Conservation (phyloP, 495 filamentous ascomycete genomes). For the Viridothelium virens region DNA sequence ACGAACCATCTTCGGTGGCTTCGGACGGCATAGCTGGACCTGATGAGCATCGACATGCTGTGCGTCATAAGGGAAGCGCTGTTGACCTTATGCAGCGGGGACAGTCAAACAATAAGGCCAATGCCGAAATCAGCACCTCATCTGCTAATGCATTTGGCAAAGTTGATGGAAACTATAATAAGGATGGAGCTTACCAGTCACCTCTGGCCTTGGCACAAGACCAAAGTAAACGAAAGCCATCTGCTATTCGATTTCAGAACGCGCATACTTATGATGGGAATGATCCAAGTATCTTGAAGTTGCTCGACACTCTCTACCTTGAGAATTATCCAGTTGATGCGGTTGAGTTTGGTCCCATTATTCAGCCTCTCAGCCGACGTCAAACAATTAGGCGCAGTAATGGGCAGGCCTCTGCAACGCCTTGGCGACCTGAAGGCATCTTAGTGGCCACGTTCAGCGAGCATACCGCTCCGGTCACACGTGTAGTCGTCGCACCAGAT, state of each 20-base stretch:
- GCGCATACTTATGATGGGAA: slow-evolving; percentile 76
- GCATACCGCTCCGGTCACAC: slow-evolving; percentile 73
- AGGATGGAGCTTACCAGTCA: slow-evolving; percentile 29
- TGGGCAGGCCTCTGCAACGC: slow-evolving; percentile 40
- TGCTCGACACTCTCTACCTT: slow-evolving; percentile 81
- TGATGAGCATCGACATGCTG: slow-evolving; percentile 14
- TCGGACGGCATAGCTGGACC: background rate
- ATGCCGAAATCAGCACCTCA: slow-evolving; percentile 75
- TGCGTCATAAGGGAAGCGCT: slow-evolving; percentile 64
- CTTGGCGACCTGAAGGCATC: slow-evolving; percentile 78
- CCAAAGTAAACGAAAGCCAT: slow-evolving; percentile 27
- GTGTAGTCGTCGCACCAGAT: slow-evolving; percentile 77
- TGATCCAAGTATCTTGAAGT: slow-evolving; percentile 76
- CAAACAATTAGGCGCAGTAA: slow-evolving; percentile 55
- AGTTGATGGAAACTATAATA: slow-evolving; percentile 59
- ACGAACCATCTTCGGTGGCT: background rate
- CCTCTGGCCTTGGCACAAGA: slow-evolving; percentile 25
- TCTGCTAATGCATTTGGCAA: slow-evolving; percentile 78
- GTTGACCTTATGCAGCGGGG: slow-evolving; percentile 73
- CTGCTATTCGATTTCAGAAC: slow-evolving; percentile 29
- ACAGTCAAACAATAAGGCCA: slow-evolving; percentile 64
- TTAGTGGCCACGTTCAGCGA: slow-evolving; percentile 84
- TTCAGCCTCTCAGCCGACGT: slow-evolving; percentile 60
- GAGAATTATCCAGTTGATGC: slow-evolving; percentile 85
- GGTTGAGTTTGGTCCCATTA: slow-evolving; percentile 68